These are phyloP conservation scores for Kockovaella imperatae DNA, from an alignment of 768 basidiomycete genomes.

Conservation along the genomic window DNA sequence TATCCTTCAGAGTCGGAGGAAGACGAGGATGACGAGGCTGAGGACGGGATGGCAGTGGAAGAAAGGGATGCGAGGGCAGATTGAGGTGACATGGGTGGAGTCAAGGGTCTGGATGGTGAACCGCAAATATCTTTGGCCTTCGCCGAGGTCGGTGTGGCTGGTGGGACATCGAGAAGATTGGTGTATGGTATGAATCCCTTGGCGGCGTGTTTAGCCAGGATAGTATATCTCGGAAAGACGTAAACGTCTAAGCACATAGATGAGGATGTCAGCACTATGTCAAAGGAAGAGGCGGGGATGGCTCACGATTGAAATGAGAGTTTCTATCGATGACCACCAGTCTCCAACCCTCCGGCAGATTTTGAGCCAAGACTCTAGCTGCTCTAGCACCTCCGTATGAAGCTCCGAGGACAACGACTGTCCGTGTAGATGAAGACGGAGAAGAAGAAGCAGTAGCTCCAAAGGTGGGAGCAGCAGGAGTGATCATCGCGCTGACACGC, in stretches of 20 bases:
- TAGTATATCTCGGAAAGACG: constrained; percentile 42
- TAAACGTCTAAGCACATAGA: constrained; percentile 34
- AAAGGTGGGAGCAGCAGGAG: too few species aligned
- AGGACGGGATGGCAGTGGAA: not conserved
- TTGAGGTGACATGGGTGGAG: constrained; percentile 7
- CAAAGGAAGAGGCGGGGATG: too few species aligned
- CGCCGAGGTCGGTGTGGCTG: constrained; percentile 4
- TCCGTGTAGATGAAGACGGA: constrained; percentile 13
- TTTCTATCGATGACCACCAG: constrained; percentile 40
- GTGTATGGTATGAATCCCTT: constrained; percentile 42
- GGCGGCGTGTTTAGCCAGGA: constrained; percentile 33
- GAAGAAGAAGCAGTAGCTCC: too few species aligned
- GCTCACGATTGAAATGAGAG: constrained; percentile 41
- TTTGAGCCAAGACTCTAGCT: constrained; percentile 19
- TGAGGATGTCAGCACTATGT: too few species aligned
- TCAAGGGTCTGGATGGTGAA: constrained; percentile 6
- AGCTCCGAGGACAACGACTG: constrained; percentile 36
- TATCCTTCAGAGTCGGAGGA: not conserved
- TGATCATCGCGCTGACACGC: too few species aligned
- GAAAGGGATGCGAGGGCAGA: not conserved
- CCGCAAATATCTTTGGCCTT: constrained; percentile 1
- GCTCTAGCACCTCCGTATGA: constrained; percentile 34
- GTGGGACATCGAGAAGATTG: constrained; percentile 7
- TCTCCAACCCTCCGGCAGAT: constrained; percentile 32
- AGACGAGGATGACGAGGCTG: constrained; percentile 24